Conservation (phyloP, 441 rosid genomes). For the Euphorbia celastroides region DNA sequence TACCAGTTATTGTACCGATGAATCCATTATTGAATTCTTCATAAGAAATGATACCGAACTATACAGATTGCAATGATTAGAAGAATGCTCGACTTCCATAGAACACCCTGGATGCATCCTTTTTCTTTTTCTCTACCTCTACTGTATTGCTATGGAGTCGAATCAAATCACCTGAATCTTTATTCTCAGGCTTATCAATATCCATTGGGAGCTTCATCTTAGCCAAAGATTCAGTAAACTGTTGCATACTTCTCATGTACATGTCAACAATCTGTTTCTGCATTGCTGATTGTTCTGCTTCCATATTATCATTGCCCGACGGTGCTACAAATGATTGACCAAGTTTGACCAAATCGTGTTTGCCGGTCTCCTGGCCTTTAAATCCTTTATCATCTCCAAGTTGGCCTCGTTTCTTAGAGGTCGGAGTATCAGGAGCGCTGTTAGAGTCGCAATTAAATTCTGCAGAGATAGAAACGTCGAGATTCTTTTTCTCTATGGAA, state of each 20-base stretch:
- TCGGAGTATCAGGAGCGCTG: constrained; percentile 52
- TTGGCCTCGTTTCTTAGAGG: constrained; percentile 42
- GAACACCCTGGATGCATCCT: constrained; percentile 77
- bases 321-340: constrained; percentile 42
- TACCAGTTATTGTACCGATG: too few species aligned
- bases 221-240: constrained; percentile 77
- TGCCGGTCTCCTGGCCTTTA: constrained; percentile 19
- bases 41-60: too few species aligned
- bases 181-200: constrained; percentile 39
- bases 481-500: constrained; percentile 41
- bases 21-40: too few species aligned
- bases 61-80: constrained; percentile 22
- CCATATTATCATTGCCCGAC: constrained; percentile 39
- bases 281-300: constrained; percentile 72
- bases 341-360: constrained; percentile 16
- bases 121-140: constrained; percentile 55
- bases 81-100: constrained; percentile 96
- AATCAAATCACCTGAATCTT: constrained; percentile 30
- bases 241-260: constrained; percentile 97
- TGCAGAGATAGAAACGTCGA: constrained; percentile 17
- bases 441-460: constrained; percentile 30
- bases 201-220: constrained; percentile 94
- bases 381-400: constrained; percentile 24
- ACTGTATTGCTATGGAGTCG: constrained; percentile 29
- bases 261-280: constrained; percentile 88